These are phyloP conservation scores for Extremus antarcticus DNA, from an alignment of 495 filamentous ascomycete species.

Conservation along the genomic window DNA sequence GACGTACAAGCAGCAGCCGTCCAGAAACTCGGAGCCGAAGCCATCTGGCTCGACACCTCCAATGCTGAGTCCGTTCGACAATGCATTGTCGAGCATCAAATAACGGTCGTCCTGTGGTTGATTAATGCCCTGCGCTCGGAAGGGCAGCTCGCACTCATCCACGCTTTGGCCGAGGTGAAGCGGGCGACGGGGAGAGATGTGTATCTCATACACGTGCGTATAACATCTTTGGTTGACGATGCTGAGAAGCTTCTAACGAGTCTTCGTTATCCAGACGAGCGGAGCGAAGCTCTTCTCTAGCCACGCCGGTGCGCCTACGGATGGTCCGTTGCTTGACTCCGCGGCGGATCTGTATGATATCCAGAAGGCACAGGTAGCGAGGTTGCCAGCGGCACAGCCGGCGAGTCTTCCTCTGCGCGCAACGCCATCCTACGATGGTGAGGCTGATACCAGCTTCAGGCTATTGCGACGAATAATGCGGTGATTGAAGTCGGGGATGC, in stretches of 20 bases:
- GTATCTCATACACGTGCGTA: background rate
- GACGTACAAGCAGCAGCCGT: slow-evolving; percentile 34
- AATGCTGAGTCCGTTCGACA: slow-evolving; percentile 23
- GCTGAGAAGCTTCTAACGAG: no score
- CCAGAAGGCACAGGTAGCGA: slow-evolving; percentile 21
- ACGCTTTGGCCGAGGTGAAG: slow-evolving; percentile 35
- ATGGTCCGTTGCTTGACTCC: slow-evolving; percentile 33
- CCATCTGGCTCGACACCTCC: slow-evolving; percentile 28
- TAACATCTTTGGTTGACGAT: no score
- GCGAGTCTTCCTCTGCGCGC: background rate
- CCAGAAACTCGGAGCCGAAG: slow-evolving; percentile 35
- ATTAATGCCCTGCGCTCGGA: slow-evolving; percentile 25
- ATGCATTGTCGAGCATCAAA: slow-evolving; percentile 33
- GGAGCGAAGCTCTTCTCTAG: slow-evolving; percentile 32
- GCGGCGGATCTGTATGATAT: slow-evolving; percentile 35
- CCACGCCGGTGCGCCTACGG: slow-evolving; percentile 29
- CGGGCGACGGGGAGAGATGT: slow-evolving; percentile 26
- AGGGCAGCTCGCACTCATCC: slow-evolving; percentile 29
- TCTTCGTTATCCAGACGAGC: no score
- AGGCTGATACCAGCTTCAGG: background rate
- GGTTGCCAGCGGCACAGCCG: background rate
- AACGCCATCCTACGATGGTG: background rate
- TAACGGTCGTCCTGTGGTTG: slow-evolving; percentile 37
- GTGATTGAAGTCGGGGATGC: background rate
- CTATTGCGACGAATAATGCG: background rate